Evolutionary conservation across 1,139 yeast species (phyloP).

Genomic region (Petasospora fabianii): DNA sequence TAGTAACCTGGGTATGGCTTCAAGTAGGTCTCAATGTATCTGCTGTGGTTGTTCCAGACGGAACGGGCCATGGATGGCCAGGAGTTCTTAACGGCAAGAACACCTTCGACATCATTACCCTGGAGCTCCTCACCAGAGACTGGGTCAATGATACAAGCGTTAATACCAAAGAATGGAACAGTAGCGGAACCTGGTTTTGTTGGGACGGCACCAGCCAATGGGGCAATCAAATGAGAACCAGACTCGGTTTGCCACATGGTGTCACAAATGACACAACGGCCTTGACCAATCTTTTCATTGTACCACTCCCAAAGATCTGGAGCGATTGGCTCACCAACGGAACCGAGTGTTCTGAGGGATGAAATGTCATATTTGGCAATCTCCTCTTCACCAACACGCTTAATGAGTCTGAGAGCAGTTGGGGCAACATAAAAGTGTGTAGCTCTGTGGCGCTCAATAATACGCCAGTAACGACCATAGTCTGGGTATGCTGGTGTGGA

Average conservation of each 20-base stretch:
- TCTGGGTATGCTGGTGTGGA: conserved; percentile 98
- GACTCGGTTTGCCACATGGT: conserved; percentile 99
- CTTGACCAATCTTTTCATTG: conserved; percentile 85
- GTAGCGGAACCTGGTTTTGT: conserved; percentile 98
- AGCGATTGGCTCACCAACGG: conserved; percentile 98
- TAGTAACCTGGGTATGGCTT: conserved; percentile 95
- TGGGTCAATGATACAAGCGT: conserved; percentile 88
- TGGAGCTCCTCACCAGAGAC: conserved; percentile 76
- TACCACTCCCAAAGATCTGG: conserved; percentile 99
- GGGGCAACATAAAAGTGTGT: conserved; percentile 99
- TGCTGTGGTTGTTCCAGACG: conserved; percentile 85
- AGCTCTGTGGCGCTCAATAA: conserved; percentile 87
- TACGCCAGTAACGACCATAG: conserved; percentile 95
- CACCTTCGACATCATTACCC: conserved; percentile 96
- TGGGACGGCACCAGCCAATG: conserved; percentile 91
- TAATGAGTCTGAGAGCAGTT: conserved; percentile 91
- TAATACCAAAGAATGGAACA: conserved; percentile 92
- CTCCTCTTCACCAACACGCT: conserved; percentile 88
- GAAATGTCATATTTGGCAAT: conserved; percentile 82
- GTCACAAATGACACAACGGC: conserved; percentile 82
- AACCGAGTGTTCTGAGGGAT: conserved; percentile 91
- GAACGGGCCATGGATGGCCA: conserved; percentile 99
- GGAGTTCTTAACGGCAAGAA: conserved; percentile 78
- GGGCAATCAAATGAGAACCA: conserved; percentile 94
- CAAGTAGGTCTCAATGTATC: conserved; percentile 90